These are phyloP conservation scores for Lithospermum erythrorhizon DNA, from an alignment of 257 asterid species.

Conservation along the genomic window DNA sequence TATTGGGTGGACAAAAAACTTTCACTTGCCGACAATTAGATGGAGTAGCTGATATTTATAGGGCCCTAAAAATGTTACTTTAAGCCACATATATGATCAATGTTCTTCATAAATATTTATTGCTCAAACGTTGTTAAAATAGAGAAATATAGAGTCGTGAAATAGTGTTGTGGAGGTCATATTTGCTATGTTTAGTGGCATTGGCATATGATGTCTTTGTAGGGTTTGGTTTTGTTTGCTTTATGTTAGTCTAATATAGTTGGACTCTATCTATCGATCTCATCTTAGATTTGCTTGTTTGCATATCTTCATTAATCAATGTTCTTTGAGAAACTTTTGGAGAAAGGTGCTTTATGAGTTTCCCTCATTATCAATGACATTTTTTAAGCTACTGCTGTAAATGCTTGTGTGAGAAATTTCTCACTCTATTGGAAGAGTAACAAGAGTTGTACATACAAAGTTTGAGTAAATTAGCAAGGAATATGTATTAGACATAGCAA, in stretches of 20 bases:
- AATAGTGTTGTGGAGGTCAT: not conserved
- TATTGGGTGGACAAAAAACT: not conserved
- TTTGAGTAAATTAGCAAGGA: not conserved
- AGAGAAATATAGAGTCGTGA: not conserved
- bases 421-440: too few species aligned
- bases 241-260: not conserved
- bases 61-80: conserved; percentile 10
- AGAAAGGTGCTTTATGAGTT: not conserved
- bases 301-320: not conserved
- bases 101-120: too few species aligned
- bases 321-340: not conserved
- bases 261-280: not conserved
- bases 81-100: not conserved
- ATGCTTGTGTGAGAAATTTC: not conserved
- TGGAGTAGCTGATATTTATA: conserved; percentile 9
- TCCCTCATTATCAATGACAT: not conserved
- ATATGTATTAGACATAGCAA: too few species aligned
- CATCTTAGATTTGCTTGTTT: not conserved
- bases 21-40: conserved; percentile 25
- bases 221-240: conserved; percentile 1
- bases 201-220: not conserved
- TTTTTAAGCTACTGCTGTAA: not conserved
- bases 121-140: too few species aligned
- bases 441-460: not conserved
- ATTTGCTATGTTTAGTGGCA: not conserved